A percentile compares a stretch with the other conserved stretches of the same genome.
Conservation (phyloP, 352 stramenopile species). For the Thraustotheca clavata region DNA sequence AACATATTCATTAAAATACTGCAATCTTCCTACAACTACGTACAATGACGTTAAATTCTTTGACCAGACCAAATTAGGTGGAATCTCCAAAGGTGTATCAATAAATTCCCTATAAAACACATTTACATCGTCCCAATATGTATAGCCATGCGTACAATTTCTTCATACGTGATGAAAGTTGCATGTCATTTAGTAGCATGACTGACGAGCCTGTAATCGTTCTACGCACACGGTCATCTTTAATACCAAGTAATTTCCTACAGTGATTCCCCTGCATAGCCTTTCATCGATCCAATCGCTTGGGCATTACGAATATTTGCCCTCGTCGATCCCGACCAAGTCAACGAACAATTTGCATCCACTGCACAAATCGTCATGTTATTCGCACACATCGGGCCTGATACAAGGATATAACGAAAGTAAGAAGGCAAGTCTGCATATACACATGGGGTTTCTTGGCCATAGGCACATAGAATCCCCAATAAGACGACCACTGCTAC, state of each 20-base stretch:
- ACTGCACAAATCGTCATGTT: background rate
- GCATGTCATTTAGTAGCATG: background rate
- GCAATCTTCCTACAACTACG: background rate
- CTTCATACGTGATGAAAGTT: background rate
- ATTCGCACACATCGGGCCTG: background rate
- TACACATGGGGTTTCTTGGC: background rate
- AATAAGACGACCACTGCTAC: background rate
- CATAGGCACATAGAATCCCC: background rate
- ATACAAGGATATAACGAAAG: constrained; percentile 1
- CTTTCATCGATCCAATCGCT: background rate
- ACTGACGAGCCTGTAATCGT: background rate
- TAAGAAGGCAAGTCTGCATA: background rate
- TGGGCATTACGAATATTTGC: background rate
- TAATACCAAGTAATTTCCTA: background rate
- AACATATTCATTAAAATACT: background rate
- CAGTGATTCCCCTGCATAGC: background rate
- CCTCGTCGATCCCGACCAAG: background rate
- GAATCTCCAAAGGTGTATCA: background rate
- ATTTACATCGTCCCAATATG: no score
- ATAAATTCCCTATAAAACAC: background rate
- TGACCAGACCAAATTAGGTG: background rate
- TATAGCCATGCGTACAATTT: background rate
- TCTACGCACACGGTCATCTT: background rate
- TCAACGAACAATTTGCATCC: background rate
- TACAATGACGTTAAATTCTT: background rate